phyloP scores from a whole-genome alignment of 2,329 filamentous ascomycete species.

The Monosporascus sp. region DNA sequence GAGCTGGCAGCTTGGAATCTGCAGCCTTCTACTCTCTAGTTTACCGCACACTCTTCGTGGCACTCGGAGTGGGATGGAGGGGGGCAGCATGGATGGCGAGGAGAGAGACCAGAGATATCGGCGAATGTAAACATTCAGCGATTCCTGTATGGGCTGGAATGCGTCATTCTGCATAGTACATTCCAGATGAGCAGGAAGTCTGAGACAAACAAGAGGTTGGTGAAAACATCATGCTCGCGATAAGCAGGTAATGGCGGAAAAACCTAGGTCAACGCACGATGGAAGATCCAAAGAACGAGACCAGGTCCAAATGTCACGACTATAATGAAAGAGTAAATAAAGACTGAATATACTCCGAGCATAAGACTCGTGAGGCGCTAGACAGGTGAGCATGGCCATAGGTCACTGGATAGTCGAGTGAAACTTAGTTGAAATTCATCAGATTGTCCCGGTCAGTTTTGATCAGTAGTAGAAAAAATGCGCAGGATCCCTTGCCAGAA shows the following conservation, averaged over 20 bases:
- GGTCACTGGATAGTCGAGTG: neutral
- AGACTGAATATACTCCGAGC: too few relatives aligned
- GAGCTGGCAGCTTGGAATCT: too few relatives aligned
- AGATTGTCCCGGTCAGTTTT: slow-evolving; percentile 12
- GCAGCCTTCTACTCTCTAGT: too few relatives aligned
- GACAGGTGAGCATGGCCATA: neutral
- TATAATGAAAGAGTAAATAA: too few relatives aligned
- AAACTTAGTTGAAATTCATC: slow-evolving; percentile 5
- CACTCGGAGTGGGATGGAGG: too few relatives aligned
- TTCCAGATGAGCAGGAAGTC: neutral
- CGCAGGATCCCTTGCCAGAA: slow-evolving; percentile 18
- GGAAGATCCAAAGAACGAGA: too few relatives aligned
- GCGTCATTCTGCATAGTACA: neutral
- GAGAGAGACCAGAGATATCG: neutral
- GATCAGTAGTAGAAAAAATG: slow-evolving; percentile 6
- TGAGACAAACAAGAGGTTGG: neutral
- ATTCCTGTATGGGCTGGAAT: neutral
- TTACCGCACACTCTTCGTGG: too few relatives aligned
- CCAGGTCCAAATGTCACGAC: too few relatives aligned
- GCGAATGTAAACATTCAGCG: slow-evolving; percentile 3
- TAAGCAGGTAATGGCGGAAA: neutral
- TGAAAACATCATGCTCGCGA: neutral
- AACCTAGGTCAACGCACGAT: too few relatives aligned
- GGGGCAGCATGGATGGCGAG: neutral
- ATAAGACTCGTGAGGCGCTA: too few relatives aligned